phyloP scores from a whole-genome alignment of 176 grass and related monocot species.

The Ananas comosus region DNA sequence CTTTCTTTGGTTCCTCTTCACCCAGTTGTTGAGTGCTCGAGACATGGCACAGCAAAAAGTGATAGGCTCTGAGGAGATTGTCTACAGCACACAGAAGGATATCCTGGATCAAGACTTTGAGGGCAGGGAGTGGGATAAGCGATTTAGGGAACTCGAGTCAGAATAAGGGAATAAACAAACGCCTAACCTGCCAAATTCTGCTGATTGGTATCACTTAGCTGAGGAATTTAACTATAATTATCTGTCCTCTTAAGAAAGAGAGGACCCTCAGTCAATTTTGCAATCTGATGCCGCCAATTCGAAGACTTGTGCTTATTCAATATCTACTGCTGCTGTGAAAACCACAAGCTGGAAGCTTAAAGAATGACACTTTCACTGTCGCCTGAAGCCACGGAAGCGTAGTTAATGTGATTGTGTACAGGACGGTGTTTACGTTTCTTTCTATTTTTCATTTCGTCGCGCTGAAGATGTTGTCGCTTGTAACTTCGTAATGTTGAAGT shows the following conservation, averaged over 20 bases:
- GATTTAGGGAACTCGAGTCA: constrained; percentile 61
- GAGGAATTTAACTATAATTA: neutral
- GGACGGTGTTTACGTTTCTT: neutral
- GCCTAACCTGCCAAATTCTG: neutral
- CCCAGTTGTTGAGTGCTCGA: constrained; percentile 74
- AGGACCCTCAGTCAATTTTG: neutral
- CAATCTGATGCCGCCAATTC: neutral
- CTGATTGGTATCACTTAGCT: neutral
- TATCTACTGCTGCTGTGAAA: neutral
- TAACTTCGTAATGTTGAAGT: neutral
- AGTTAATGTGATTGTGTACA: neutral
- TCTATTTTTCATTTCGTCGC: neutral
- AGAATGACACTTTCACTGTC: neutral
- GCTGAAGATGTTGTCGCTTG: neutral
- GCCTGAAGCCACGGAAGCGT: neutral
- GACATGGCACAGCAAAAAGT: constrained; percentile 73
- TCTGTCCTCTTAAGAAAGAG: neutral
- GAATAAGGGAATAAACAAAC: constrained; percentile 27
- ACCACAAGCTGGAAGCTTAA: neutral
- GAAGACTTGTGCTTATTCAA: neutral
- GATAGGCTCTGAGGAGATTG: constrained; percentile 68
- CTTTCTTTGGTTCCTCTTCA: constrained; percentile 6
- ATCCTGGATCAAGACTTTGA: constrained; percentile 85
- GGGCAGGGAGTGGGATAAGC: constrained; percentile 65
- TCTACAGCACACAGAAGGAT: constrained; percentile 74